These are phyloP conservation scores for Ambrosiella beaveri DNA, from an alignment of 2,329 filamentous ascomycete genomes.

Conservation along the genomic window DNA sequence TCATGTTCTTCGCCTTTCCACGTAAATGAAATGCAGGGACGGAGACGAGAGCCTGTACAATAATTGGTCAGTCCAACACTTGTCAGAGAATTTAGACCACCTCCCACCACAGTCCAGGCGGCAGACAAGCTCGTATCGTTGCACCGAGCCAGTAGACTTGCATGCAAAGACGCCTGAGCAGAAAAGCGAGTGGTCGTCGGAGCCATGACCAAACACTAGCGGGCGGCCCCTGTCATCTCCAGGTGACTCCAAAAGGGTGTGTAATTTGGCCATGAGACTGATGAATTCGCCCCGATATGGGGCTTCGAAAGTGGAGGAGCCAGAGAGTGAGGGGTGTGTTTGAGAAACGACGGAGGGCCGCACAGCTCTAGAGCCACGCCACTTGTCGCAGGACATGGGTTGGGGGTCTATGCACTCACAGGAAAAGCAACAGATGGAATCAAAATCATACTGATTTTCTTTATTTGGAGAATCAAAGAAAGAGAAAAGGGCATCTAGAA, in stretches of 20 bases:
- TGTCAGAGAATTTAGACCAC: background rate
- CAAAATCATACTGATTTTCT: background rate
- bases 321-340: background rate
- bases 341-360: background rate
- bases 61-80: background rate
- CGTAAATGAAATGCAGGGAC: background rate
- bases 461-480: no score
- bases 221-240: constrained; percentile 8
- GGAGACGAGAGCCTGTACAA: background rate
- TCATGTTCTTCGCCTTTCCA: background rate
- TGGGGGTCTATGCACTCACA: background rate
- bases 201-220: constrained; percentile 2
- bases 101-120: background rate
- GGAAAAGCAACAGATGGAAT: background rate
- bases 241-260: background rate
- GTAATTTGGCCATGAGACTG: background rate
- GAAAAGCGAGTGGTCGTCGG: background rate
- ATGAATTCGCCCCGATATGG: background rate
- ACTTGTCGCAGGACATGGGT: background rate
- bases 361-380: background rate
- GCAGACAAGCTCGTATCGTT: background rate
- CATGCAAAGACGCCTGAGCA: background rate
- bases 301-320: background rate
- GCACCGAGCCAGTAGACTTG: background rate
- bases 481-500: no score